Evolutionary conservation across 306 rosid species (phyloP).

Genomic region (cucumber (Cucumis sativus)): DNA sequence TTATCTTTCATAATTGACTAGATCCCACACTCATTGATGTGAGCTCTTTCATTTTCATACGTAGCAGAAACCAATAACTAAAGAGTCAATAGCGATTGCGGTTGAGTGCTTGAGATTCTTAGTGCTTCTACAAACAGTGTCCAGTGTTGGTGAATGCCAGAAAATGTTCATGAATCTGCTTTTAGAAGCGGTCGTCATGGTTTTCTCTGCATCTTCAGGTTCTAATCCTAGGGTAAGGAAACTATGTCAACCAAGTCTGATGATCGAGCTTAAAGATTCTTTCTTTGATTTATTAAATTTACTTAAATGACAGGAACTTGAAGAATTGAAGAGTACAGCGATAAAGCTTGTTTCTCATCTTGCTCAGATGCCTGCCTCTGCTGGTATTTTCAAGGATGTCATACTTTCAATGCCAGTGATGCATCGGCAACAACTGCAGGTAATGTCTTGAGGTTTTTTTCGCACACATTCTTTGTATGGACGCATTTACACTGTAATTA

Average conservation of each 20-base stretch:
- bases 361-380: conserved; percentile 87
- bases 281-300: not conserved
- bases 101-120: conserved; percentile 74
- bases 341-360: conserved; percentile 78
- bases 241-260: not conserved
- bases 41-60: not conserved
- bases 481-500: not conserved
- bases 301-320: conserved; percentile 45
- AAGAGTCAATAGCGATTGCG: conserved; percentile 51
- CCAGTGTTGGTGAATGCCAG: conserved; percentile 51
- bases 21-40: not conserved
- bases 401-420: conserved; percentile 75
- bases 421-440: conserved; percentile 93
- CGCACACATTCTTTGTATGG: not conserved
- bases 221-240: conserved; percentile 44
- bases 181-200: conserved; percentile 58
- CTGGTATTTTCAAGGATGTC: conserved; percentile 72
- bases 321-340: conserved; percentile 55
- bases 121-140: conserved; percentile 56
- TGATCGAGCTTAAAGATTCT: not conserved
- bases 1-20: not conserved
- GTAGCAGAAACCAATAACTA: conserved; percentile 54
- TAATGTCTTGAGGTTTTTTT: conserved; percentile 5
- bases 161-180: conserved; percentile 54
- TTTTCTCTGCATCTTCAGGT: conserved; percentile 53